Percentiles rank a stretch among this genome's conserved stretches.
These are phyloP conservation scores for Aspergillus fumigatiaffinis DNA, from an alignment of 2,329 filamentous ascomycete genomes.

Conservation along the genomic window DNA sequence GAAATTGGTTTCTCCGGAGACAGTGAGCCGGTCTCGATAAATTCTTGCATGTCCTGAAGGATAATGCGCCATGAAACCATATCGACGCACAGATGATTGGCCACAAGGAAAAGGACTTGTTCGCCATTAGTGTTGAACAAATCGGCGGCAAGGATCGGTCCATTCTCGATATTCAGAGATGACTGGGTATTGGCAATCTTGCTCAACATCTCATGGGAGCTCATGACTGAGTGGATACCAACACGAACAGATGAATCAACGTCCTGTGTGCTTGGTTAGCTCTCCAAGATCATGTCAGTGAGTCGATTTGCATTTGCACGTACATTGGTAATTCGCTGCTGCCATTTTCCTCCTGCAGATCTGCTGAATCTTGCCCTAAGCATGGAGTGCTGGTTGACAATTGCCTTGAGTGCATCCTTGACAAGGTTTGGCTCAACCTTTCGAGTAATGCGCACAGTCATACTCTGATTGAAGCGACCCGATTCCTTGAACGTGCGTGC, in stretches of 20 bases:
- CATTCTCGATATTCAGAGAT: slow-evolving; percentile 30
- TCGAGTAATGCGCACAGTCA: slow-evolving; percentile 29
- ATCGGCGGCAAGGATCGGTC: slow-evolving; percentile 19
- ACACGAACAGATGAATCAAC: slow-evolving; percentile 31
- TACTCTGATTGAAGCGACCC: slow-evolving; percentile 33
- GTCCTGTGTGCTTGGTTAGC: slow-evolving; percentile 21
- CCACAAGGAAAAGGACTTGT: slow-evolving; percentile 16
- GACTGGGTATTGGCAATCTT: slow-evolving; percentile 28
- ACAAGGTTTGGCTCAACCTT: slow-evolving; percentile 20
- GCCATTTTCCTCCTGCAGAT: slow-evolving; percentile 19
- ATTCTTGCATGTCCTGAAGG: slow-evolving; percentile 34
- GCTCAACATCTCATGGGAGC: slow-evolving; percentile 20
- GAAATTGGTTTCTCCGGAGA: slow-evolving; percentile 33
- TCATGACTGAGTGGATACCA: slow-evolving; percentile 22
- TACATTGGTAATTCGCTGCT: slow-evolving; percentile 25
- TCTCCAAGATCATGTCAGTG: neutral
- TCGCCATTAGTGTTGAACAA: slow-evolving; percentile 11
- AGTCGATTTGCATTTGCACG: neutral
- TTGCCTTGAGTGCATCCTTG: slow-evolving; percentile 24
- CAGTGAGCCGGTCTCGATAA: slow-evolving; percentile 29
- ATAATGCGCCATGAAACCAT: slow-evolving; percentile 31
- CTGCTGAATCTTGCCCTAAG: slow-evolving; percentile 29
- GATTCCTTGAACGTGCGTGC: slow-evolving; percentile 17
- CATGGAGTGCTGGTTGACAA: slow-evolving; percentile 34
- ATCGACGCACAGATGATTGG: slow-evolving; percentile 20